A percentile compares a stretch with the other conserved stretches of the same genome.
phyloP scores from a whole-genome alignment of 257 asterid species.

The Eucommia ulmoides region DNA sequence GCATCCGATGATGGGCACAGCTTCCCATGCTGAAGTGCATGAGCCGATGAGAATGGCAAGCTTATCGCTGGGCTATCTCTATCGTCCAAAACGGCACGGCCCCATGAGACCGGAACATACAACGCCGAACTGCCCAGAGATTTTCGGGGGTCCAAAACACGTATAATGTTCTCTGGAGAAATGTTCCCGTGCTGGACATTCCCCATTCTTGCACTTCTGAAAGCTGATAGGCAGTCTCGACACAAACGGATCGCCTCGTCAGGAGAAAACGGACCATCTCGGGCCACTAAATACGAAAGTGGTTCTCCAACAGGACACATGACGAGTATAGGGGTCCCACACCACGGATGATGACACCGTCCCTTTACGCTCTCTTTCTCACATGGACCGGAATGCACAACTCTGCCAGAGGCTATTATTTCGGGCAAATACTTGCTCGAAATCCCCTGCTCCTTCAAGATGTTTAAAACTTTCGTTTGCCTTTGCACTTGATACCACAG shows the following conservation, averaged over 20 bases:
- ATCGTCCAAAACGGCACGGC: conserved; percentile 70
- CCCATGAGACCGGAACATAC: conserved; percentile 62
- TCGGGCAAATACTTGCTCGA: conserved; percentile 51
- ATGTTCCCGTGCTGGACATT: conserved; percentile 70
- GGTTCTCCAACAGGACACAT: conserved; percentile 58
- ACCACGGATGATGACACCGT: conserved; percentile 62
- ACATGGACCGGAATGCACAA: conserved; percentile 54
- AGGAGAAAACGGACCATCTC: conserved; percentile 31
- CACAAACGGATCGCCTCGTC: conserved; percentile 62
- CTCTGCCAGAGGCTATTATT: conserved; percentile 50
- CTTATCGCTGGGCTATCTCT: conserved; percentile 62
- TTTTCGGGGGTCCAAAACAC: conserved; percentile 15
- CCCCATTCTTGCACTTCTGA: conserved; percentile 48
- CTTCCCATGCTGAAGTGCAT: conserved; percentile 73
- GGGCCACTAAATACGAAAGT: conserved; percentile 30
- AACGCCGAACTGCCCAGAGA: conserved; percentile 3
- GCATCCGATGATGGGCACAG: conserved; percentile 72
- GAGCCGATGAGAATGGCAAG: conserved; percentile 52
- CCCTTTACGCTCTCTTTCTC: conserved; percentile 55
- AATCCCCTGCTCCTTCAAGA: conserved; percentile 41
- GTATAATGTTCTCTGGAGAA: conserved; percentile 47
- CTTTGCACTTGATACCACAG: conserved; percentile 85
- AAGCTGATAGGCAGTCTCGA: conserved; percentile 56
- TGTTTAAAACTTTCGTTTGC: conserved; percentile 64
- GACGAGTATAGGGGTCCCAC: conserved; percentile 71